Percentiles rank a stretch among this genome's conserved stretches.
Conservation (phyloP, 208 protist species). For the Acanthamoeba culbertsoni region DNA sequence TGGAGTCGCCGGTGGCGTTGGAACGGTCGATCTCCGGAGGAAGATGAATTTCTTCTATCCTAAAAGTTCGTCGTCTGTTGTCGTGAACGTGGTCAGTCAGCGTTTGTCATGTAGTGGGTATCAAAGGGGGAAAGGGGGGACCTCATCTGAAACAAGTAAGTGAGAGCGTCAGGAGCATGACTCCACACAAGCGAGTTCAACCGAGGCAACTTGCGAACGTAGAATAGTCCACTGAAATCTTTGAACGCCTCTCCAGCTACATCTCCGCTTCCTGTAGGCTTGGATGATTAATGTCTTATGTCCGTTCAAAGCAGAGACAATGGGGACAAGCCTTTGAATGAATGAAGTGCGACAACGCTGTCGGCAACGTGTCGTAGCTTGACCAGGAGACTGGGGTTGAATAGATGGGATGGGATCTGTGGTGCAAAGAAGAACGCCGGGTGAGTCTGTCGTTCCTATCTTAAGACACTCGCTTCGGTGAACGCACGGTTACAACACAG, state of each 20-base stretch:
- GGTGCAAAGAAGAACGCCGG: background rate
- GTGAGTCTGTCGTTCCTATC: background rate
- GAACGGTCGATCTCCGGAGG: constrained; percentile 56
- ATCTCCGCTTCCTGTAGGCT: constrained; percentile 5
- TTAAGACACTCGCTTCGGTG: background rate
- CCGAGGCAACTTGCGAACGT: constrained; percentile 63
- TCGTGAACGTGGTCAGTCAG: background rate
- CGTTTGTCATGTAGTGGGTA: background rate
- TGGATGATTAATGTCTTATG: background rate
- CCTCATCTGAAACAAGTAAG: constrained; percentile 72
- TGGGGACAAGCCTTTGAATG: constrained; percentile 58
- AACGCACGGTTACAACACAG: constrained; percentile 61
- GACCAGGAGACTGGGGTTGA: background rate
- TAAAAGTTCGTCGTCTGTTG: constrained; percentile 64
- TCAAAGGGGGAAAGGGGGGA: background rate
- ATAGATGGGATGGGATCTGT: constrained; percentile 55
- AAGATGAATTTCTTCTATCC: constrained; percentile 67
- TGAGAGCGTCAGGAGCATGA: constrained; percentile 63
- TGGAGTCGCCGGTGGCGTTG: constrained; percentile 48
- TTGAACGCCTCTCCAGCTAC: constrained; percentile 54
- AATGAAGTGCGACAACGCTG: constrained; percentile 63
- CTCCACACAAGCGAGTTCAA: constrained; percentile 64
- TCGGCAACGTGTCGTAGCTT: constrained; percentile 63
- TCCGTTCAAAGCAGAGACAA: background rate
- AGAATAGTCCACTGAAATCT: constrained; percentile 67